These are phyloP conservation scores for Ustilago vetiveriae DNA, from an alignment of 1,284 basidiomycete species.

Conservation along the genomic window DNA sequence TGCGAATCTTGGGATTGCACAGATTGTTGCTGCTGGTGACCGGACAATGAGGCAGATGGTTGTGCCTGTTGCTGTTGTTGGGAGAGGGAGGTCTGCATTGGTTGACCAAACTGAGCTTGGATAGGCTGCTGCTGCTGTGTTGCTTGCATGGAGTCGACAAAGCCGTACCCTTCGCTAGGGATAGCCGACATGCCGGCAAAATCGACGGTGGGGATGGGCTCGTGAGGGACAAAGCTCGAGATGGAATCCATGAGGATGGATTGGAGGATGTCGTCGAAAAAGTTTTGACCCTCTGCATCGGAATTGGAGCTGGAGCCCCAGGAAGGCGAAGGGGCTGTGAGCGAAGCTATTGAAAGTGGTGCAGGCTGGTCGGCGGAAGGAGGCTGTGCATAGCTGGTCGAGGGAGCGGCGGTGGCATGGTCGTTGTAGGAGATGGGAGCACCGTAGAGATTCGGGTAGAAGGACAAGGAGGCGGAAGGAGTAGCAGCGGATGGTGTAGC, in stretches of 20 bases:
- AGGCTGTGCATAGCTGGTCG: constrained; percentile 4
- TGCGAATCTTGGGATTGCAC: constrained; percentile 1
- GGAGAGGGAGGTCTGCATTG: constrained; percentile 3
- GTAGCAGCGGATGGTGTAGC: constrained; percentile 4
- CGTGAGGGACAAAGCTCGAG: constrained; percentile 43
- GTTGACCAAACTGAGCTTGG: constrained; percentile 2
- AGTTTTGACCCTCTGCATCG: constrained; percentile 34
- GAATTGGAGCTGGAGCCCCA: constrained; percentile 39
- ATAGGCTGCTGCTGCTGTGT: constrained; percentile 15
- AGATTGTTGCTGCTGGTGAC: constrained; percentile 11
- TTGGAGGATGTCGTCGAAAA: constrained; percentile 49
- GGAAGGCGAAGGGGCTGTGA: constrained; percentile 35
- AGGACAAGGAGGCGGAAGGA: constrained; percentile 4
- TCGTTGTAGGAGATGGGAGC: constrained; percentile 27
- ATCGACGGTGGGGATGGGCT: constrained; percentile 18
- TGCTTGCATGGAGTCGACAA: constrained; percentile 9
- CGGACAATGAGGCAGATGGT: neutral
- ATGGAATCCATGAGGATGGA: constrained; percentile 51
- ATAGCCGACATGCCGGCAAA: constrained; percentile 4
- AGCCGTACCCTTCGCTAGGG: constrained; percentile 16
- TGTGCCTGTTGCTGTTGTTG: constrained; percentile 1
- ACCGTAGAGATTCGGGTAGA: constrained; percentile 32
- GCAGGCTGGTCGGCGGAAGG: constrained; percentile 5
- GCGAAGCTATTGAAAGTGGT: constrained; percentile 33
- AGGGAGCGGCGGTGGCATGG: constrained; percentile 4